phyloP scores from a whole-genome alignment of 495 filamentous ascomycete species.

The Penicillium bialowiezense region DNA sequence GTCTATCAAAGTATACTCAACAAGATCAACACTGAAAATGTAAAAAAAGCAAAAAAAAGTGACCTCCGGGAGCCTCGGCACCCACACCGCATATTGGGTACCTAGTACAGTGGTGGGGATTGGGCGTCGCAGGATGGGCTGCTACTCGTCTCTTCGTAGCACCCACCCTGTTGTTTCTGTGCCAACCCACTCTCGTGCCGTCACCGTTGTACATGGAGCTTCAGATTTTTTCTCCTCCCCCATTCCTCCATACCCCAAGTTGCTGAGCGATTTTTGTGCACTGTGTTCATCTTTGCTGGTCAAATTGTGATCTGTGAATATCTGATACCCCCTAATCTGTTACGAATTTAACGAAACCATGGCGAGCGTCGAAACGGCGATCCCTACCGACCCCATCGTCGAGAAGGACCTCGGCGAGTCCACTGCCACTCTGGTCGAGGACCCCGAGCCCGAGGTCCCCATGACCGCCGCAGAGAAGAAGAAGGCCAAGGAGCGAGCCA shows the following conservation, averaged over 20 bases:
- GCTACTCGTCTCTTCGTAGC: too few species aligned
- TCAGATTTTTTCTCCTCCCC: background rate
- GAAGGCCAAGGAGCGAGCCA: constrained; percentile 3
- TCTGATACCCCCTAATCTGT: constrained; percentile 2
- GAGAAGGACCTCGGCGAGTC: constrained; percentile 1
- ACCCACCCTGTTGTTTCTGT: background rate
- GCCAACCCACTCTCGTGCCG: constrained; percentile 4
- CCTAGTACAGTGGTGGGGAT: background rate
- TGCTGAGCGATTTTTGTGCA: constrained; percentile 8
- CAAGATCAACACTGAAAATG: background rate
- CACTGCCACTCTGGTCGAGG: constrained; percentile 3
- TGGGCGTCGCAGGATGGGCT: background rate
- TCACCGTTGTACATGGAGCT: constrained; percentile 1
- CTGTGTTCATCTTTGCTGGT: constrained; percentile 10
- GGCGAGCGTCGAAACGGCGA: constrained; percentile 3
- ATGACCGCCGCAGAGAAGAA: constrained; percentile 6
- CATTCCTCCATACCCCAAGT: constrained; percentile 4
- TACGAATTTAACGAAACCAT: constrained; percentile 10
- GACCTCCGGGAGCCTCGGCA: constrained; percentile 1
- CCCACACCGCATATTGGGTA: constrained; percentile 10
- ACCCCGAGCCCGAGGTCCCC: constrained; percentile 1
- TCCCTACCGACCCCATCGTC: constrained; percentile 2
- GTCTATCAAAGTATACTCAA: background rate
- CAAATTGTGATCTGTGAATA: constrained; percentile 3
- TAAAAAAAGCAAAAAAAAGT: constrained; percentile 1